Base-by-base conservation (phyloP, 2,329 filamentous ascomycete species). In the Fusarium illudens region DNA sequence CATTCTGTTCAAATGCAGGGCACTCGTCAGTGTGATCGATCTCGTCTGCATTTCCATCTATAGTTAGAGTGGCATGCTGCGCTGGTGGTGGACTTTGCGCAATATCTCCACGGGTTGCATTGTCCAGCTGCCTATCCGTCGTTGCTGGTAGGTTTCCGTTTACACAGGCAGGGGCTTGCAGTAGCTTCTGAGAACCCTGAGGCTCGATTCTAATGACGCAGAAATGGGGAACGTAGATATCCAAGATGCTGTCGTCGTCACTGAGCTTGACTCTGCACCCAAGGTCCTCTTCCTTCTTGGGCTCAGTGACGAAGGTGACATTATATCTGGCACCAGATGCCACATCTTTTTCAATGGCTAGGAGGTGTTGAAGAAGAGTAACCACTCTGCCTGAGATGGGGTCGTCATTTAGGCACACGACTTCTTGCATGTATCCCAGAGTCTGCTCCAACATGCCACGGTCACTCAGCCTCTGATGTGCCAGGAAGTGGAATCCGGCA, bases 221-320 rank as follows among this genome's bases (percentile, higher is more conserved):
- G 20, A 83, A 75, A 37, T 81, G 80, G 0, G 83, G 83, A 17
- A 84, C 79, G 12, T 77, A 71, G 12, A 85, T 79, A 17, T 68
- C 66, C 3, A 83, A 60, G 6, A 73, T 60, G 1, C 46, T 61
- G 0, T 60, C 64, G n/a, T 67, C 59, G 0, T 61, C 37, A 6
- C 54, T 63, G 0, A 62, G 37, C 8, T 36, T 63, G 4, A 61
- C 63, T 6, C n/a, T 32, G 48, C 62, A 66, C 0, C 73, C 71
- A 7, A 71, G 64, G 4, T 77, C 76, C 2, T 68, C 49, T 13
- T 70, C 68, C 2, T 65, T 68, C 1, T 34, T 58, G 0, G 54
- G 58, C 6, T 62, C 65, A 4, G 68, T 55, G 0, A 61, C 70
- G 6, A 75, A 71, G 0, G 27, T 70, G 2, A 65, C 52, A 5